Base-by-base conservation (phyloP, 805 yeast species). In the Wickerhamiella cacticola region DNA sequence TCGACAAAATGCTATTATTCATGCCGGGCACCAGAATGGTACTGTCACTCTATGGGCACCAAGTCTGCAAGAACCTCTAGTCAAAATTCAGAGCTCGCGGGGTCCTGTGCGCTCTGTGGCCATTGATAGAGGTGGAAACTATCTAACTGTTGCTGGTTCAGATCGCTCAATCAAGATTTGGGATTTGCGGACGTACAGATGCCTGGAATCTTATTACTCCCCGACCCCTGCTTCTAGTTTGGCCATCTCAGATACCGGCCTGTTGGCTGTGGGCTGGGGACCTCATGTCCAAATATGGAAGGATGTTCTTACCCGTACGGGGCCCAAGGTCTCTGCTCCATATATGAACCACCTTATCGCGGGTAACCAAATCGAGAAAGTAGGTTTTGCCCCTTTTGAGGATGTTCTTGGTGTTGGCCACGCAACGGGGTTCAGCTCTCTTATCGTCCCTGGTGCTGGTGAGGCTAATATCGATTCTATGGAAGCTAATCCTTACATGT, bases 401-500 rank as follows among this genome's bases (percentile, higher is more conserved):
- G 98, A 92, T 82, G 69, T 89, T n/a, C 70, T 92, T 21, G 95
- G 96, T 22, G 75, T 82, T 9, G 96, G 96, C 2, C 94, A 86
- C 61, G 71, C 75, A 45, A 65, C 67, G 1, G 95, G 96, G 40
- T 71, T 87, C 35, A 75, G 80, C n/a, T 79, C 92, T n/a, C 56
- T 92, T 51, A 81, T 92, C 55, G 73, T 92, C 50, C 98, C 98
- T 35, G 98, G 98, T 22, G 71, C 96, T 36, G 98, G 98, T 70
- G 98, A 92, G 68, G 96, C 98, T 52, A 92, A 92, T 67, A 87
- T 76, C 63, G 98, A 92, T 69, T 87, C 97, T 2, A 65, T 87
- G 63, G 98, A 92, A 66, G 66, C 79, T 59, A 92, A 92, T 64
- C 98, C 98, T 53, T 92, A 73, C 67, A 95, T 86, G 64, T 86